A percentile compares a stretch with the other conserved stretches of the same genome.
phyloP scores from a whole-genome alignment of 345 rosid species.

The Eucalyptus rudis region DNA sequence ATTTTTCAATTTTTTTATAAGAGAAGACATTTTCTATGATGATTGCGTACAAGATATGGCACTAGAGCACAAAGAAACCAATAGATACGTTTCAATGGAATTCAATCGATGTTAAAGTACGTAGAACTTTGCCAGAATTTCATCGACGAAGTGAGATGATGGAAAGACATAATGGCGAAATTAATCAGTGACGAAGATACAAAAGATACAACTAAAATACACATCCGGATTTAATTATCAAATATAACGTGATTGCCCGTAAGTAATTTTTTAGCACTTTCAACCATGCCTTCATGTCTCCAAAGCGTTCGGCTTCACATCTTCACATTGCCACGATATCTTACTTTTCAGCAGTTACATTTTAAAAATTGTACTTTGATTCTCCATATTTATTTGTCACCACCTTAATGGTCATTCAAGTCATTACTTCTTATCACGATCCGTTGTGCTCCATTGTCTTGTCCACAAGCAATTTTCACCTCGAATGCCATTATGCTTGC shows the following conservation, averaged over 20 bases:
- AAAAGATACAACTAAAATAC: background rate
- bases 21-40: background rate
- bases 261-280: background rate
- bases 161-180: background rate
- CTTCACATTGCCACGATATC: background rate
- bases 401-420: background rate
- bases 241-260: background rate
- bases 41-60: background rate
- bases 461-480: background rate
- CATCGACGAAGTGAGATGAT: background rate
- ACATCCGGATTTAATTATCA: background rate
- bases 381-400: background rate
- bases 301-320: background rate
- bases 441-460: background rate
- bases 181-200: fast-evolving
- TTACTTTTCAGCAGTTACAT: no score
- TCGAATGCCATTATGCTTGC: background rate
- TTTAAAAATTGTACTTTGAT: background rate
- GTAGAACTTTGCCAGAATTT: background rate
- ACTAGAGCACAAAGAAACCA: background rate
- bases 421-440: no score
- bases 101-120: background rate
- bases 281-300: background rate
- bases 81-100: background rate
- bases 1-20: no score